Conservation (phyloP, 306 rosid genomes). For the Purshia tridentata region DNA sequence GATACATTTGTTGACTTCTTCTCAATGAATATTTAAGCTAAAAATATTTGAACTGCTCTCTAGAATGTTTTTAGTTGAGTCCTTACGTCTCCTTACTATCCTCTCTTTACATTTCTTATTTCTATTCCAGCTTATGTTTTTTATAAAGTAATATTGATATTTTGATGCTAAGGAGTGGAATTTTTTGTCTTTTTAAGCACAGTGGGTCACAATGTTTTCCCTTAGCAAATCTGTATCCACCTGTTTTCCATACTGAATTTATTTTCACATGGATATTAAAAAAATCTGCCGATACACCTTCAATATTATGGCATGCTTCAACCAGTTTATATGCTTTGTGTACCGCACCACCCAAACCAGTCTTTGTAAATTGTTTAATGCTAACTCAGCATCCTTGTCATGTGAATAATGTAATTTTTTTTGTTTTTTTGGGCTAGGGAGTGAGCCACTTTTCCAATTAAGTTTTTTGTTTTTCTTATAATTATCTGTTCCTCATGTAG, state of each 20-base stretch:
- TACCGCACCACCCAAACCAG: too few species aligned
- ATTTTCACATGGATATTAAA: too few species aligned
- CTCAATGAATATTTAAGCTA: not conserved
- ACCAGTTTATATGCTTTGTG: too few species aligned
- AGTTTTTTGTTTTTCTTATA: not conserved
- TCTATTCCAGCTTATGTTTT: not conserved
- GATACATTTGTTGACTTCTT: not conserved
- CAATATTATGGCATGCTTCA: too few species aligned
- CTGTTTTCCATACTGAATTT: not conserved
- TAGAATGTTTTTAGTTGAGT: not conserved
- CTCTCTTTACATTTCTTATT: not conserved
- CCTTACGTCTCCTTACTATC: not conserved
- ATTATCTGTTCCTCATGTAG: constrained; percentile 27
- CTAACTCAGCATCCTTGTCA: not conserved
- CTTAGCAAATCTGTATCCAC: not conserved
- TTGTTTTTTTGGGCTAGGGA: not conserved
- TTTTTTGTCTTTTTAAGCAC: not conserved
- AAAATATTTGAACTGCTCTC: not conserved
- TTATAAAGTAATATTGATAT: too few species aligned
- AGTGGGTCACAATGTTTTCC: not conserved
- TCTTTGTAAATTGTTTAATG: not conserved
- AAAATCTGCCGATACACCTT: too few species aligned
- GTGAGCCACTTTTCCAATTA: not conserved
- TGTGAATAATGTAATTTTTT: not conserved
- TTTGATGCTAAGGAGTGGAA: not conserved